Conservation (phyloP, 129 eudicot species). For the Centaurea solstitialis region DNA sequence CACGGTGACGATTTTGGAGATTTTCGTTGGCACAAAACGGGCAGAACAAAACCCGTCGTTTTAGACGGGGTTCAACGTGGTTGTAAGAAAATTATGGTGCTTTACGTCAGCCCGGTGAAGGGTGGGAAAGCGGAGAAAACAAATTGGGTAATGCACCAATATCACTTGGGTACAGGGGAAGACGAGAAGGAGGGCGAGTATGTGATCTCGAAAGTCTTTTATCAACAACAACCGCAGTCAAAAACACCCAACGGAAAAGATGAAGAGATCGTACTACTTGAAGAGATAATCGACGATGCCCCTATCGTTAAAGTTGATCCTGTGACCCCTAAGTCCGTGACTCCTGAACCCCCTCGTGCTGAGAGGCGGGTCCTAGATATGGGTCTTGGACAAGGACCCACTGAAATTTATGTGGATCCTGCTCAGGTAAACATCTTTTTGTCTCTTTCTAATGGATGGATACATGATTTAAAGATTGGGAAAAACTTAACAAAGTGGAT, state of each 20-base stretch:
- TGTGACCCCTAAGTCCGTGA: conserved; percentile 65
- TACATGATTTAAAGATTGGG: not conserved
- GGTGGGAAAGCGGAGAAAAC: conserved; percentile 95
- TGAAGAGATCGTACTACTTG: conserved; percentile 44
- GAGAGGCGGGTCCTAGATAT: conserved; percentile 44
- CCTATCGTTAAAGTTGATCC: conserved; percentile 56
- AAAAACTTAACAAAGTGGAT: not conserved
- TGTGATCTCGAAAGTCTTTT: conserved; percentile 90
- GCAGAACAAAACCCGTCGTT: conserved; percentile 84
- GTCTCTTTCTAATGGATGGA: not conserved
- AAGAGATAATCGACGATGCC: conserved; percentile 20
- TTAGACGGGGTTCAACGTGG: conserved; percentile 78
- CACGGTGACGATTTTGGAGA: conserved; percentile 71
- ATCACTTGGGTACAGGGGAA: conserved; percentile 88
- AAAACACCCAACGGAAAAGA: conserved; percentile 50
- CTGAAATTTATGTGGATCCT: conserved; percentile 10
- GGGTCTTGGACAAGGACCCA: conserved; percentile 37
- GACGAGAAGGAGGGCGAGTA: conserved; percentile 92
- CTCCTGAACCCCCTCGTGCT: conserved; percentile 74
- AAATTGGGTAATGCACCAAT: conserved; percentile 99
- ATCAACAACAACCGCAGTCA: conserved; percentile 77
- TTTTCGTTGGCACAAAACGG: conserved; percentile 99
- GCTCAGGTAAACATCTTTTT: conserved; percentile 46
- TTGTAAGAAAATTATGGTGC: conserved; percentile 97
- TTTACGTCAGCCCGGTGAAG: conserved; percentile 58